phyloP scores from a whole-genome alignment of 768 basidiomycete genomes.

The Sistotremastrum niveocremeum region DNA sequence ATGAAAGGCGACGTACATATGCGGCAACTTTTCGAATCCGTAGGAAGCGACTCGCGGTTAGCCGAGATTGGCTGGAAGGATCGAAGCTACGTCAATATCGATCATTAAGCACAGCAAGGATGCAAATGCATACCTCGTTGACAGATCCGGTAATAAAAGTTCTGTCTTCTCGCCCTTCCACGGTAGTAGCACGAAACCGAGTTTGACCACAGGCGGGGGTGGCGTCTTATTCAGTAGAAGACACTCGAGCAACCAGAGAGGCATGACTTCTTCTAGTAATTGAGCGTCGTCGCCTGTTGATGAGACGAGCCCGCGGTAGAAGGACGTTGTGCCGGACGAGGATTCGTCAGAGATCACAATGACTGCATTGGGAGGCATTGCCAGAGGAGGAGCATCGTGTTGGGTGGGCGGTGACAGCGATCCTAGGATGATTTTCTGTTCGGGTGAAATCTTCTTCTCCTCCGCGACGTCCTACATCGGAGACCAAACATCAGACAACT shows the following conservation, averaged over 20 bases:
- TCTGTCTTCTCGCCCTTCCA: conserved; percentile 46
- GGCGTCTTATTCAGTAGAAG: conserved; percentile 54
- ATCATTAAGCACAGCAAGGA: not conserved
- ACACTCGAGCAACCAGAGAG: conserved; percentile 83
- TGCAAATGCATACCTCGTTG: not conserved
- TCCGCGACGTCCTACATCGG: conserved; percentile 16
- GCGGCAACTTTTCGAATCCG: conserved; percentile 71
- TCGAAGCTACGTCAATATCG: not conserved
- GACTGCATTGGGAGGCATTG: conserved; percentile 43
- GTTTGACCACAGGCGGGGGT: conserved; percentile 45
- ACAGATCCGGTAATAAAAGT: too few relatives aligned
- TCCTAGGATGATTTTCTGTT: conserved; percentile 41
- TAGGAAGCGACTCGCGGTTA: conserved; percentile 79
- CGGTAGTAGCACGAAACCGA: conserved; percentile 84
- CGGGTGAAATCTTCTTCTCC: conserved; percentile 21
- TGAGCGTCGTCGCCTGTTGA: conserved; percentile 39
- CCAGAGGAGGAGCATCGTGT: conserved; percentile 55
- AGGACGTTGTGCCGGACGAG: conserved; percentile 49
- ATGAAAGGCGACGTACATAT: conserved; percentile 43
- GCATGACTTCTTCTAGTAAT: conserved; percentile 62
- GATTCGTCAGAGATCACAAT: conserved; percentile 77
- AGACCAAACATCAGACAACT: conserved; percentile 1
- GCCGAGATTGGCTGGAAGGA: conserved; percentile 57
- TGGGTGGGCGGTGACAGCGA: conserved; percentile 53
- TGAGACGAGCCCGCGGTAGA: conserved; percentile 63